Base-by-base conservation (phyloP, 805 yeast species). In the Spathaspora passalidarum region DNA sequence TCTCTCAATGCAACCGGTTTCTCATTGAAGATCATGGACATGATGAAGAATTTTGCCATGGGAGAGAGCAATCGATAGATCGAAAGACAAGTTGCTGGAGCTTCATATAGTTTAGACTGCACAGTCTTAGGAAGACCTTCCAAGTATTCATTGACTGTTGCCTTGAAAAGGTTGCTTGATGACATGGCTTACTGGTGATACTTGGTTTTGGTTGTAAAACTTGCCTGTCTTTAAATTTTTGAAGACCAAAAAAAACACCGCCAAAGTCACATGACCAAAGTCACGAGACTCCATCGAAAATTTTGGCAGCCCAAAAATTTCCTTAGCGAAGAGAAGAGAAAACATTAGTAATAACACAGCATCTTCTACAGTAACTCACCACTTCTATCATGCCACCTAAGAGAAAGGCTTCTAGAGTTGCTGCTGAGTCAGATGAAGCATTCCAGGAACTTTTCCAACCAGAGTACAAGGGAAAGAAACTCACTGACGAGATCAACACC, bases 41-140 rank as follows among this genome's bases (percentile, higher is more conserved):
- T 85, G 42, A 92, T 82, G 57, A 86, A 84, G 63, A 88, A 86
- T 61, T 92, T 91, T 22, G 97, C 96, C 53, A 94, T 66, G 19
- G 91, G 82, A 0, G 99, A 97, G 14, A 94, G 73, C 48, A 94
- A 72, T 51, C 99, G 75, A 62, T 84, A 91, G n/a, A 94, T 84
- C 2, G 99, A 95, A 40, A 94, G 73, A 61, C 97, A 90, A 46
- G 99, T 88, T 10, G 97, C 96, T 2, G 99, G 96, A 43, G 66
- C 63, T 56, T 81, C 84, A 65, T 87, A 94, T 18, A 94, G 75
- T 58, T 89, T 80, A 18, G 84, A 75, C 55, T 91, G 92, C n/a
- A 89, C 88, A 5, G 86, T 74, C 58, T 86, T 89, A 1, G 98
- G 96, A 5, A 94, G 80, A 16, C 88, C 89, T 60, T 90, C 97